These are phyloP conservation scores for Dryadomyces quercivorus DNA, from an alignment of 2,329 filamentous ascomycete genomes.

Conservation along the genomic window DNA sequence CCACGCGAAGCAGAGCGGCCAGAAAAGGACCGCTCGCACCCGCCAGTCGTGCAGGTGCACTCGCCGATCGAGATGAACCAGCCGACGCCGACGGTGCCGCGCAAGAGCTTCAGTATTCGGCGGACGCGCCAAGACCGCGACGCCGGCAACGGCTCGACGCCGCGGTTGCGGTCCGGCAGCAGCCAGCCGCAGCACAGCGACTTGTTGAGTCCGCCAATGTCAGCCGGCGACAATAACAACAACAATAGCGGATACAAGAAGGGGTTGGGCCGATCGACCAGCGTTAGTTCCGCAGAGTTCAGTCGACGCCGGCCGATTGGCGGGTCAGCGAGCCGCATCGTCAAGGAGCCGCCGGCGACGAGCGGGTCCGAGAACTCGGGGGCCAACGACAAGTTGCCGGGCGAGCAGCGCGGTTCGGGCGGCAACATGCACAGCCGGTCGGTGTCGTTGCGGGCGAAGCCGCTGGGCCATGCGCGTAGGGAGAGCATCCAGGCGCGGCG, in stretches of 20 bases:
- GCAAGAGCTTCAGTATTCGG: slow-evolving; percentile 82
- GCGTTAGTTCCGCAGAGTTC: slow-evolving; percentile 80
- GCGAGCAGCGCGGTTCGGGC: slow-evolving; percentile 35
- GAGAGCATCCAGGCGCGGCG: slow-evolving; percentile 88
- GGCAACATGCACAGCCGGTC: slow-evolving; percentile 30
- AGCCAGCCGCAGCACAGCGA: slow-evolving; percentile 66
- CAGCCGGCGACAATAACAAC: slow-evolving; percentile 38
- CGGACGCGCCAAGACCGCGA: slow-evolving; percentile 42
- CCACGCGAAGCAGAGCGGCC: slow-evolving; percentile 41
- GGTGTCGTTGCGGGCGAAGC: slow-evolving; percentile 66
- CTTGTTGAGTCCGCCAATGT: slow-evolving; percentile 60
- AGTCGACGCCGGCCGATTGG: slow-evolving; percentile 44
- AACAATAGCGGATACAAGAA: slow-evolving; percentile 45
- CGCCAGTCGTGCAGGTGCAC: slow-evolving; percentile 45
- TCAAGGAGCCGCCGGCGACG: slow-evolving; percentile 57
- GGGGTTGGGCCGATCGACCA: slow-evolving; percentile 73
- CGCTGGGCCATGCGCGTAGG: slow-evolving; percentile 73
- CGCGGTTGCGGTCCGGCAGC: slow-evolving; percentile 40
- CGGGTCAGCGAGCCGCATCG: slow-evolving; percentile 23
- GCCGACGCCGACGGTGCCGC: slow-evolving; percentile 40
- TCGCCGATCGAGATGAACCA: neutral
- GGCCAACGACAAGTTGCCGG: slow-evolving; percentile 37
- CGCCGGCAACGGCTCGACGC: slow-evolving; percentile 33
- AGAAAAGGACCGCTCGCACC: slow-evolving; percentile 54
- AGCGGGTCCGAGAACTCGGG: slow-evolving; percentile 71